Evolutionary conservation across 345 rosid species (phyloP), one percentile per base, ranked within the genome.

Genomic region (Citrus australasica): DNA sequence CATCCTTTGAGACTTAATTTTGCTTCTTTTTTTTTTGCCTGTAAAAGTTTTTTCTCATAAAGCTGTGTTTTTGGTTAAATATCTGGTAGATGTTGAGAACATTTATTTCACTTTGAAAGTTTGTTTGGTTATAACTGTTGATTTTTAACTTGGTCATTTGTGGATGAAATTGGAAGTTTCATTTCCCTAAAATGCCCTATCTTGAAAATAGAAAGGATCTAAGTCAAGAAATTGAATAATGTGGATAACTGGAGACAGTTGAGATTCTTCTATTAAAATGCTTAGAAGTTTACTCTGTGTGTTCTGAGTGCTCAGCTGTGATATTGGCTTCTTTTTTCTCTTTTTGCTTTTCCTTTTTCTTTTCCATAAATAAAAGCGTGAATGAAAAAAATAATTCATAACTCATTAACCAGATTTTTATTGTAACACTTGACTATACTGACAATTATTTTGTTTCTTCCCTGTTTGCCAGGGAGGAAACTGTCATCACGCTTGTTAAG

Each of bases 401-500:
- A 27, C 48, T 69, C 28, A 21, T 51, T 71, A 28, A 16, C 8
- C 4, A 9, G 25, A 16, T 35, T 16, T 58, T n/a, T 16, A 59
- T 22, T 27, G 2, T 22, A 64, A 9, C 24, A 42, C 30, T n/a
- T 28, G 60, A 48, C 51, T 48, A 28, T 77, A 9, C 60, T 56
- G 56, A 76, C 22, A 60, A 14, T 70, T 40, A 19, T 32, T 32
- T 48, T 75, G 64, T 76, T 63, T 61, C 11, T 55, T 53, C 72
- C 48, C 42, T 40, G 55, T 82, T 38, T 27, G 79, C 33, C 85
- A 91, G 94, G 80, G 94, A 89, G 87, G 88, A 85, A 79, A 89
- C 87, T 2, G 91, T 91, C 61, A 78, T 83, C 76, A 77, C 76
- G n/a, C 91, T 91, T 61, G 69, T 91, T 74, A 81, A 79, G 79